These are phyloP conservation scores for Dothiorella sarmentorum DNA, from an alignment of 2,329 filamentous ascomycete genomes.

Conservation along the genomic window DNA sequence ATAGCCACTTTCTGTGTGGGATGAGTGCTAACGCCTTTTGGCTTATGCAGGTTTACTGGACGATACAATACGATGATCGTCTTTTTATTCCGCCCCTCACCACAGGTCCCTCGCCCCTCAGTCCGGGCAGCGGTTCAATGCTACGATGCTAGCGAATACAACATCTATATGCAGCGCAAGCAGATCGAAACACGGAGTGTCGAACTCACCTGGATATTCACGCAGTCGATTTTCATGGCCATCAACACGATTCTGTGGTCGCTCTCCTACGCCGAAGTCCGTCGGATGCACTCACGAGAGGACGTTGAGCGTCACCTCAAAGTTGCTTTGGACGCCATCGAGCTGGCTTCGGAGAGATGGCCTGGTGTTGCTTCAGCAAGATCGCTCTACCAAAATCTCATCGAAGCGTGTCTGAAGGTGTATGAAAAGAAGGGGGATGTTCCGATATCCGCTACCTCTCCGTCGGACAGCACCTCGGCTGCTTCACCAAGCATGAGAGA, in stretches of 20 bases:
- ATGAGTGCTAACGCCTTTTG: not conserved
- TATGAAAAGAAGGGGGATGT: constrained; percentile 64
- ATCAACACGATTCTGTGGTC: constrained; percentile 91
- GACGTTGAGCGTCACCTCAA: constrained; percentile 74
- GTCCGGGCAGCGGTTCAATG: constrained; percentile 74
- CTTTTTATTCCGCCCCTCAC: constrained; percentile 83
- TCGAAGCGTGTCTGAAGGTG: constrained; percentile 80
- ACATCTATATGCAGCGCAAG: constrained; percentile 75
- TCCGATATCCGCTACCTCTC: constrained; percentile 46
- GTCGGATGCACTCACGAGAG: constrained; percentile 66
- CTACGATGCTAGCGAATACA: constrained; percentile 76
- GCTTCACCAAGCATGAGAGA: constrained; percentile 34
- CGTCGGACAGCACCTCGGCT: constrained; percentile 45
- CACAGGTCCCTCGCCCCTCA: constrained; percentile 84
- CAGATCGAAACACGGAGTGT: constrained; percentile 73
- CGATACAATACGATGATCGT: constrained; percentile 86
- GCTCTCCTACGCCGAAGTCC: constrained; percentile 80
- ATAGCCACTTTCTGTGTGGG: too few relatives aligned
- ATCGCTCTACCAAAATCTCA: constrained; percentile 81
- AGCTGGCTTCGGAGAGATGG: constrained; percentile 81
- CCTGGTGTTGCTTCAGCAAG: constrained; percentile 82
- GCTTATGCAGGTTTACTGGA: constrained; percentile 52
- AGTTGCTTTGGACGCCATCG: constrained; percentile 73
- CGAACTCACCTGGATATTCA: constrained; percentile 92
- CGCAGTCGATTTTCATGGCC: constrained; percentile 84